phyloP scores from a whole-genome alignment of 129 eudicot species.

The Gnaphalium uliginosum region DNA sequence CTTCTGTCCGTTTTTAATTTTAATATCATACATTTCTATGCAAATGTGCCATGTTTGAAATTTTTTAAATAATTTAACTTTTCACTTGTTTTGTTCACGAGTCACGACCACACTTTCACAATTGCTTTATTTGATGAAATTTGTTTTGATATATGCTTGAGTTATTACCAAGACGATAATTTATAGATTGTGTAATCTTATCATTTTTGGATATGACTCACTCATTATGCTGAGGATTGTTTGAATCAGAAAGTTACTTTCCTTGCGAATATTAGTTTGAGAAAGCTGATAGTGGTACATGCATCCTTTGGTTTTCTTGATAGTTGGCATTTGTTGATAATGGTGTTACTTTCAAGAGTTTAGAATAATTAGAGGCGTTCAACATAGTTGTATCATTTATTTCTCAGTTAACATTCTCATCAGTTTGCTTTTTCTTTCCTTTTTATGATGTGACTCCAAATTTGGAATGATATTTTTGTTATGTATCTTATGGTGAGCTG shows the following conservation, averaged over 20 bases:
- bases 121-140: background rate
- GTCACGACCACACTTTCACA: background rate
- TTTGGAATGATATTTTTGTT: background rate
- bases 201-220: conserved; percentile 5
- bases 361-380: background rate
- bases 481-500: background rate
- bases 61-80: background rate
- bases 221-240: background rate
- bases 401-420: background rate
- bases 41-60: background rate
- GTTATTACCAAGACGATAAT: background rate
- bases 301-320: background rate
- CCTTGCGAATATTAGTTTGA: background rate
- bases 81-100: background rate
- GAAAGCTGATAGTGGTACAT: conserved; percentile 6
- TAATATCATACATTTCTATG: background rate
- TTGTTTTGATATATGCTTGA: background rate
- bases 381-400: background rate
- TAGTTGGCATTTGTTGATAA: background rate
- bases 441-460: background rate
- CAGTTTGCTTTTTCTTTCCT: background rate
- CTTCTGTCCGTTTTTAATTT: conserved; percentile 16
- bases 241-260: background rate
- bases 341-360: background rate
- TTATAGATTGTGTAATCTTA: conserved; percentile 1